phyloP scores from a whole-genome alignment of 2,329 filamentous ascomycete genomes.

The Chrysoporthe puriensis region DNA sequence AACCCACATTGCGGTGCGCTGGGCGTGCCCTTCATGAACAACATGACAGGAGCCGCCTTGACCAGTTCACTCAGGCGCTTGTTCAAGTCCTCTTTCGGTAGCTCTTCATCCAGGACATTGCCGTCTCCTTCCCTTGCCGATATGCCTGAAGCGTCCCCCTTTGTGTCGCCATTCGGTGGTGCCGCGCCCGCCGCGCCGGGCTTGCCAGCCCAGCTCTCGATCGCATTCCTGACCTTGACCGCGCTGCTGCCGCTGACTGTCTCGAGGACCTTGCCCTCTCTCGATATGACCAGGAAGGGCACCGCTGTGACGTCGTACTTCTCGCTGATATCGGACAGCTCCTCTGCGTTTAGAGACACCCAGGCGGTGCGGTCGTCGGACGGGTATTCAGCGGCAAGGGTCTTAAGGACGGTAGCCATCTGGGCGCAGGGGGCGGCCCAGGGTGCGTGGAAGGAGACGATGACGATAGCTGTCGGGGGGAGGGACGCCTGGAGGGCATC shows the following conservation, averaged over 20 bases:
- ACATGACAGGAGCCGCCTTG: conserved; percentile 94
- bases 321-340: conserved; percentile 89
- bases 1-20: conserved; percentile 97
- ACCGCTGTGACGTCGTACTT: conserved; percentile 93
- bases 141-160: conserved; percentile 39
- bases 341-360: conserved; percentile 91
- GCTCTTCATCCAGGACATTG: conserved; percentile 44
- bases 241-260: conserved; percentile 90
- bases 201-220: conserved; percentile 76
- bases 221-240: conserved; percentile 78
- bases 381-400: conserved; percentile 85
- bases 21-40: conserved; percentile 99
- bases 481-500: conserved; percentile 67
- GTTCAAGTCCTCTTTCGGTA: conserved; percentile 79
- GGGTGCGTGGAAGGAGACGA: conserved; percentile 93
- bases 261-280: conserved; percentile 75
- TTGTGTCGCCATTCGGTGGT: conserved; percentile 38
- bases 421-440: conserved; percentile 97
- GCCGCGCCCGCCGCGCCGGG: conserved; percentile 40
- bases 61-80: conserved; percentile 82
- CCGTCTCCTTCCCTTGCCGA: conserved; percentile 47
- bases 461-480: conserved; percentile 70
- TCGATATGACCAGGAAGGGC: conserved; percentile 84
- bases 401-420: conserved; percentile 84
- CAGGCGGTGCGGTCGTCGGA: conserved; percentile 72